Conservation (phyloP, 1,284 basidiomycete genomes). For the Fomitiporia mediterranea region DNA sequence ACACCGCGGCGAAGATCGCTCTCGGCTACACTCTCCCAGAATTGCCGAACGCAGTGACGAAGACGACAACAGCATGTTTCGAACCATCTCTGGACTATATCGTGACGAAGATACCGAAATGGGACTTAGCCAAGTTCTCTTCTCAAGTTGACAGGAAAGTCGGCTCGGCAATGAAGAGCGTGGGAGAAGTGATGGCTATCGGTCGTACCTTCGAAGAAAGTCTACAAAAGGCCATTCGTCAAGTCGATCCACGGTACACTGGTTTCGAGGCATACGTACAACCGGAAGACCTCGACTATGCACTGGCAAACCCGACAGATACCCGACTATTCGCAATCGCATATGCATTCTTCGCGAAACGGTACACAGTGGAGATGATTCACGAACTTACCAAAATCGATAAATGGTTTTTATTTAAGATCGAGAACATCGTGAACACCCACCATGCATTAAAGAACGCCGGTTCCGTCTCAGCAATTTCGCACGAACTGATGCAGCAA, state of each 20-base stretch:
- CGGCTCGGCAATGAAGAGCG: constrained; percentile 98
- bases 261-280: constrained; percentile 37
- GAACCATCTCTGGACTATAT: constrained; percentile 99
- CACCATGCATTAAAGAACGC: constrained; percentile 69
- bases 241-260: constrained; percentile 84
- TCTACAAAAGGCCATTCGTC: constrained; percentile 97
- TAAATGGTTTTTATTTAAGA: constrained; percentile 99
- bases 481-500: constrained; percentile 63
- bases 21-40: constrained; percentile 97
- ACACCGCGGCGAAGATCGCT: constrained; percentile 99
- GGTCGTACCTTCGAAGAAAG: constrained; percentile 99
- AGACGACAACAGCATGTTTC: constrained; percentile 99
- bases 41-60: constrained; percentile 97
- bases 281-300: constrained; percentile 70
- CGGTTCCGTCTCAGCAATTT: constrained; percentile 57
- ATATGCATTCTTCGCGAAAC: constrained; percentile 93
- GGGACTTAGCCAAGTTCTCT: constrained; percentile 98
- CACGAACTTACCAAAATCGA: constrained; percentile 98
- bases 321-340: constrained; percentile 96
- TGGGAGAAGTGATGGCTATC: constrained; percentile 99
- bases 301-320: constrained; percentile 77
- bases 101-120: constrained; percentile 99
- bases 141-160: constrained; percentile 91
- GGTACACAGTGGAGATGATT: constrained; percentile 93
- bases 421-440: constrained; percentile 93